phyloP scores from a whole-genome alignment of 1,284 basidiomycete genomes.

The Cutaneotrichosporon arboriforme region DNA sequence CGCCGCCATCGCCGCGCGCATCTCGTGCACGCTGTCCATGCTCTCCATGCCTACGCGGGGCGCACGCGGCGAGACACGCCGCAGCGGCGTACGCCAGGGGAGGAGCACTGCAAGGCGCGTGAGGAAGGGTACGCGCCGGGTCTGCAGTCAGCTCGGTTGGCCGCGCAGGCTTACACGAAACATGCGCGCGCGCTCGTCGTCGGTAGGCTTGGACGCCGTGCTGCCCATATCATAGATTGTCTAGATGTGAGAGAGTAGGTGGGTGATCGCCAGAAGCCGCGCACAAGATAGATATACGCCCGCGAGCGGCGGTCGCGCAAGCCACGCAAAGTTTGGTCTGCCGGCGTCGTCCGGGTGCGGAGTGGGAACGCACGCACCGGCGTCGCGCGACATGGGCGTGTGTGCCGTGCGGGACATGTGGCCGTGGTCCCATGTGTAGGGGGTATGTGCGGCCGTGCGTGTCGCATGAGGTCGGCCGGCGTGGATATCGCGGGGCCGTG shows the following conservation, averaged over 20 bases:
- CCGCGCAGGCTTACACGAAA: too few relatives aligned
- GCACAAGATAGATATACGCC: too few relatives aligned
- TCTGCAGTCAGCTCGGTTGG: too few relatives aligned
- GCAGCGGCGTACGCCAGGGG: background rate
- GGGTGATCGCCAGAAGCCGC: too few relatives aligned
- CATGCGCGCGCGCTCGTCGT: too few relatives aligned
- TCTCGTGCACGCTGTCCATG: slow-evolving; percentile 22
- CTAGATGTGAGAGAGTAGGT: too few relatives aligned
- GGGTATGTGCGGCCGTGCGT: background rate
- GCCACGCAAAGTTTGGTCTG: too few relatives aligned
- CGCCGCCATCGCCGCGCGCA: slow-evolving; percentile 19
- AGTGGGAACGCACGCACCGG: too few relatives aligned
- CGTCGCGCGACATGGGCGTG: background rate
- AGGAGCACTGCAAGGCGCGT: background rate
- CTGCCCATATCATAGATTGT: background rate
- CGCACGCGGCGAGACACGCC: background rate
- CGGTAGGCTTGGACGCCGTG: background rate
- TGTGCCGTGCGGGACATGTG: background rate
- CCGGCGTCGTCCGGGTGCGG: too few relatives aligned
- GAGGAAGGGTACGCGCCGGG: background rate
- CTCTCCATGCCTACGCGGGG: background rate
- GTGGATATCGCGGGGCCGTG: background rate
- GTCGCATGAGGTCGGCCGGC: slow-evolving; percentile 15
- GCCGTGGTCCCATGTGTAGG: background rate
- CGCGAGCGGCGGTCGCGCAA: too few relatives aligned